phyloP scores from a whole-genome alignment of 768 basidiomycete species.

The Asterophora lycoperdoides region DNA sequence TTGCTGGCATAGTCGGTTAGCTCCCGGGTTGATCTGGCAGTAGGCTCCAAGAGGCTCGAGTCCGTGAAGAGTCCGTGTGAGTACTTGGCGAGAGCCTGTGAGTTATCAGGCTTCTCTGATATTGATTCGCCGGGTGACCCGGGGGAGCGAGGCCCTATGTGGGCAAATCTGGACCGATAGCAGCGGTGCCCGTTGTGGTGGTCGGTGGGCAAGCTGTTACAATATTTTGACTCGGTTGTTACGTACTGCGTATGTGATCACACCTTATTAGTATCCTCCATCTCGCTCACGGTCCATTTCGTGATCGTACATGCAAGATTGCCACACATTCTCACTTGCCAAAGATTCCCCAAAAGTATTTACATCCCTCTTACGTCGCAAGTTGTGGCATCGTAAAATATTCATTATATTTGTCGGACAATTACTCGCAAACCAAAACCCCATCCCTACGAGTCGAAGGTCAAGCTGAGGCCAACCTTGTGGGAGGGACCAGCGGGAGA shows the following conservation, averaged over 20 bases:
- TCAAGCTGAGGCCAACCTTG: conserved; percentile 78
- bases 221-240: not conserved
- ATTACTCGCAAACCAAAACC: conserved; percentile 30
- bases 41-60: not conserved
- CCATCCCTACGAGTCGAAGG: conserved; percentile 62
- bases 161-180: not conserved
- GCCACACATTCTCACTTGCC: too few species aligned
- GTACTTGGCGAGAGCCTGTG: not conserved
- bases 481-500: conserved; percentile 63
- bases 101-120: not conserved
- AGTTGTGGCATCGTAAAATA: not conserved
- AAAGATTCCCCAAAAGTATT: too few species aligned
- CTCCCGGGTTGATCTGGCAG: not conserved
- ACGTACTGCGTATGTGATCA: too few species aligned
- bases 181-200: conserved; percentile 12
- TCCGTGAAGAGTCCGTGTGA: not conserved
- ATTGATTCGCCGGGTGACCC: not conserved
- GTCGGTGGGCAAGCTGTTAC: conserved; percentile 22
- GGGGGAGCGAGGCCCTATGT: not conserved
- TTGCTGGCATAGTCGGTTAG: conserved; percentile 50
- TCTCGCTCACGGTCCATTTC: too few species aligned
- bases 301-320: too few species aligned
- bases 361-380: not conserved
- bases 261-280: too few species aligned
- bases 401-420: conserved; percentile 20